These are phyloP conservation scores for Barbatosphaeria neglecta DNA, from an alignment of 495 filamentous ascomycete species.

Conservation along the genomic window DNA sequence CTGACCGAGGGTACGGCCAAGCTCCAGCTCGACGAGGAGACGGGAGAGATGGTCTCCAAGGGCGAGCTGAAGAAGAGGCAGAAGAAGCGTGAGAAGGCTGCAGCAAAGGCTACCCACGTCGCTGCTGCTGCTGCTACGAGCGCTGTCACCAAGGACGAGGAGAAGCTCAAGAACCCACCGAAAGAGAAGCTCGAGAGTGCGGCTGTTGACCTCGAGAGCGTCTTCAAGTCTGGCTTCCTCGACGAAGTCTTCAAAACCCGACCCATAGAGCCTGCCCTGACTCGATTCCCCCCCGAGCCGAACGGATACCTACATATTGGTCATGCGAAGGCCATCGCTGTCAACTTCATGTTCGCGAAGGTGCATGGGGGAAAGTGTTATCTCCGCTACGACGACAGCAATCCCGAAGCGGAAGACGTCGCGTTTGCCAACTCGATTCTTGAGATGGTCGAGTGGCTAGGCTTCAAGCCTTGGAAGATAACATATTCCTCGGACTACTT, in stretches of 20 bases:
- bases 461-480: slow-evolving; percentile 64
- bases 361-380: slow-evolving; percentile 64
- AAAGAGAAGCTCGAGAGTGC: background rate
- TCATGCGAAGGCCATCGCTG: slow-evolving; percentile 89
- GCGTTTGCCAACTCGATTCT: slow-evolving; percentile 66
- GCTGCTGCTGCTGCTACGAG: slow-evolving; percentile 3
- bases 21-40: slow-evolving; percentile 53
- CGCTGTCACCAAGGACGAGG: slow-evolving; percentile 22
- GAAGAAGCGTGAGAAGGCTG: slow-evolving; percentile 52
- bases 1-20: slow-evolving; percentile 42
- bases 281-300: slow-evolving; percentile 89
- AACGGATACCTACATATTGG: slow-evolving; percentile 78
- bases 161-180: slow-evolving; percentile 16
- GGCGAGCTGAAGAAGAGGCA: slow-evolving; percentile 53
- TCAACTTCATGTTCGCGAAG: slow-evolving; percentile 93
- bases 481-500: slow-evolving; percentile 80
- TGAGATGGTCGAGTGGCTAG: slow-evolving; percentile 72
- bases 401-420: slow-evolving; percentile 73
- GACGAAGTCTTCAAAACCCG: slow-evolving; percentile 69
- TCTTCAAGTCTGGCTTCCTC: slow-evolving; percentile 82
- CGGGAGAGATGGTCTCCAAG: slow-evolving; percentile 56
- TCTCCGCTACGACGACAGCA: slow-evolving; percentile 62
- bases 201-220: slow-evolving; percentile 50
- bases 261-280: slow-evolving; percentile 52
- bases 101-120: slow-evolving; percentile 32